Evolutionary conservation across 2,329 filamentous ascomycete species (phyloP).

Genomic region (Ilyonectria sp.): DNA sequence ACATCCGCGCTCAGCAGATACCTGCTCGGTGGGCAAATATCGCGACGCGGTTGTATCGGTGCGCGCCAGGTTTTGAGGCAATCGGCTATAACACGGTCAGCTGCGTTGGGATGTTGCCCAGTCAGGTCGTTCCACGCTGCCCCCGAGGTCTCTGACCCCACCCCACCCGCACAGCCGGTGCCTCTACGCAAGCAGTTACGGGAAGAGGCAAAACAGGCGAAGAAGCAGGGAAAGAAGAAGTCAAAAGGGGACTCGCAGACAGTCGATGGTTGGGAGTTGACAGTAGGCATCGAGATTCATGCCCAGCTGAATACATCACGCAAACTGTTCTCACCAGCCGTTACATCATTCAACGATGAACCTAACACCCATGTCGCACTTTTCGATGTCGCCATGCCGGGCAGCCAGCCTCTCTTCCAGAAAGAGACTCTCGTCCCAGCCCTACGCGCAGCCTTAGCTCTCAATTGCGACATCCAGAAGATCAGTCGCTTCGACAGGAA

Average conservation of each 20-base stretch:
- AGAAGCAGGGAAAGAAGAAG: constrained; percentile 71
- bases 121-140: constrained; percentile 53
- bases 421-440: constrained; percentile 87
- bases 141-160: constrained; percentile 40
- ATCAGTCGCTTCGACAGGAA: constrained; percentile 93
- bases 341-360: constrained; percentile 74
- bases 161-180: constrained; percentile 47
- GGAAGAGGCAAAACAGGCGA: constrained; percentile 78
- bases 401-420: constrained; percentile 90
- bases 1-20: constrained; percentile 64
- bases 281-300: constrained; percentile 97
- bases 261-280: constrained; percentile 87
- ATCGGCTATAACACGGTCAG: constrained; percentile 30
- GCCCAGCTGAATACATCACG: constrained; percentile 90
- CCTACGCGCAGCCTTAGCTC: constrained; percentile 87
- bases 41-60: constrained; percentile 59
- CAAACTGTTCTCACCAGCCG: constrained; percentile 89
- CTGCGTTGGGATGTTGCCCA: constrained; percentile 30
- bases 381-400: constrained; percentile 92
- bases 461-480: constrained; percentile 83
- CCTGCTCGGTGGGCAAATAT: constrained; percentile 62
- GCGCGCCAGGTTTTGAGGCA: constrained; percentile 35
- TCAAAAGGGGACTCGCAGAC: constrained; percentile 64
- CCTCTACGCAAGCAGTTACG: constrained; percentile 82
- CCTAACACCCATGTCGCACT: constrained; percentile 91